Evolutionary conservation across 495 filamentous ascomycete genomes (phyloP), one percentile per base, ranked within the genome.

Genomic region (Podospora pseudopauciseta): DNA sequence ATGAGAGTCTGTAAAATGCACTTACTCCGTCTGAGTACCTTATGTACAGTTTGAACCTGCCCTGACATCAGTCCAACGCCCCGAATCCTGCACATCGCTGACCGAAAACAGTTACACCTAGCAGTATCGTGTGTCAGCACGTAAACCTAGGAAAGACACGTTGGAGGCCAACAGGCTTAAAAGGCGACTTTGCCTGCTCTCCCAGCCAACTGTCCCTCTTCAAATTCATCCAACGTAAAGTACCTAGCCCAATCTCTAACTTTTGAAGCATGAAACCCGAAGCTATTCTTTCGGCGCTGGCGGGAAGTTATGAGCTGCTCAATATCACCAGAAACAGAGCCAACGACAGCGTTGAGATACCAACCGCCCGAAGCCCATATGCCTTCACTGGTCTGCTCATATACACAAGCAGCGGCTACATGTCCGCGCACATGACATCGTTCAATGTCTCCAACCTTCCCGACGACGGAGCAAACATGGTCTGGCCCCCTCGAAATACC

Each of bases 311-410:
- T 11, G 55, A 58, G 18, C 18, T 58, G 55, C 55, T 58, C 23
- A 26, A 26, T n/a, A 26, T 58, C 15, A 58, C 55, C 16, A 58
- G n/a, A 5, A 58, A 7, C 55, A 19, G 55, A 26, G 55, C 23
- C 55, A 58, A 58, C 55, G 55, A 58, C 55, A 58, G 55, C 23
- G 19, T 58, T 9, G 55, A 58, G n/a, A 26, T 58, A 58, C 55
- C 55, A 5, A 58, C n/a, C 1, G 13, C 9, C 23, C 55, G 15
- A 26, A 26, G 11, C 18, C 55, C 55, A 2, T 58, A 58, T 26
- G n/a, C 23, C 55, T 58, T 58, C 18, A 58, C 55, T 26, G 55
- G 55, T 5, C 55, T 58, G 55, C 55, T 58, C 55, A 26, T 58
- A 5, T 58, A 58, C n/a, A 58, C 55, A 13, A 58, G 55, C 55